These are phyloP conservation scores for Pisolithus microcarpus DNA, from an alignment of 768 basidiomycete genomes.

Conservation along the genomic window DNA sequence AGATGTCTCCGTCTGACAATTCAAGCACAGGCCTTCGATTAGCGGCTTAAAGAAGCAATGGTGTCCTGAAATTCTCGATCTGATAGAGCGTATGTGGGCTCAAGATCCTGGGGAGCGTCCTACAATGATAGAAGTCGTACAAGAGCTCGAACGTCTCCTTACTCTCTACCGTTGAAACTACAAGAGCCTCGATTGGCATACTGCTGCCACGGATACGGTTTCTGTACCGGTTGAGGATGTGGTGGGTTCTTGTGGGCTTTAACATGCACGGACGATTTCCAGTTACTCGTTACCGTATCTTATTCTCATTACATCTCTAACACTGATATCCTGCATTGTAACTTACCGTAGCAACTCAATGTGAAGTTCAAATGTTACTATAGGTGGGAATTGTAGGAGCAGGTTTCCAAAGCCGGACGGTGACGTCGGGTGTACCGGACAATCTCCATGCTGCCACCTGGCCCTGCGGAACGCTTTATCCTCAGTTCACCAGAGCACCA, in stretches of 20 bases:
- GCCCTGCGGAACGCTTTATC: too few relatives aligned
- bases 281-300: constrained; percentile 8
- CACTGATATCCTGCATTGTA: constrained; percentile 30
- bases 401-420: too few relatives aligned
- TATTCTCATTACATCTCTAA: constrained; percentile 27
- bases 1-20: constrained; percentile 10
- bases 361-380: background rate
- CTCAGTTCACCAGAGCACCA: too few relatives aligned
- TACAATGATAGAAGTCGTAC: constrained; percentile 84
- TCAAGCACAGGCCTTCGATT: constrained; percentile 57
- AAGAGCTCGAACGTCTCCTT: constrained; percentile 61
- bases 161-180: constrained; percentile 17
- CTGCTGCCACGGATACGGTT: too few relatives aligned
- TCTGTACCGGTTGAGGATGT: constrained; percentile 1
- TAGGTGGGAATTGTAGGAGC: background rate
- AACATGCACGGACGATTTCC: constrained; percentile 13
- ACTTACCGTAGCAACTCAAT: constrained; percentile 28
- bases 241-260: constrained; percentile 10
- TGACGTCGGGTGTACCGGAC: too few relatives aligned
- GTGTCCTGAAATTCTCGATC: constrained; percentile 84
- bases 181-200: background rate
- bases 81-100: constrained; percentile 93
- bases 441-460: too few relatives aligned
- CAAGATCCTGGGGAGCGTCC: constrained; percentile 87
- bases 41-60: constrained; percentile 79